Base-by-base conservation (phyloP, 2,329 filamentous ascomycete species). In the Grosmannia clavigera region DNA sequence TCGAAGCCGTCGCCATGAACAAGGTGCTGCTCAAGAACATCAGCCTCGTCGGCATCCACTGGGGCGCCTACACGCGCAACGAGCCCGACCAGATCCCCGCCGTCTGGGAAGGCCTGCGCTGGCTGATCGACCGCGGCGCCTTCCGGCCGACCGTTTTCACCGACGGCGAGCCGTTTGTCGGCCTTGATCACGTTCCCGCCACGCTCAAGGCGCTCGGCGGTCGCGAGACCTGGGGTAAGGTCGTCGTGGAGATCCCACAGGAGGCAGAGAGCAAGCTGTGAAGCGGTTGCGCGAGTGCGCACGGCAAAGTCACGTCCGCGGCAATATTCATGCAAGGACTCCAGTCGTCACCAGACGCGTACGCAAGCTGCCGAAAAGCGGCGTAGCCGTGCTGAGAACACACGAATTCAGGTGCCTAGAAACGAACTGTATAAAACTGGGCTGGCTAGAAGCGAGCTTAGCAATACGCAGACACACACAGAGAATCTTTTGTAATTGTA, bases 21-120 rank as follows among this genome's bases (percentile, higher is more conserved):
- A 86, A 92, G 72, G 90, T 96, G 31, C 74, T 96, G 63, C 75
- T 97, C 66, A 97, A 96, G 81, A 96, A 96, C 71, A 92, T 96
- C 64, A 87, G 84, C 64, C 77, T 97, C 14, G 88, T 96, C 1
- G 92, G 92, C 1, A 76, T 96, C 68, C 89, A 95, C 74, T 97
- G 92, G 92, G 92, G 92, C 14, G 84, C 86, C 61, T 96, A 96
- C 74, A 76, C 85, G 1, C 78, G 78, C 53, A 82, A 87, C 65
- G 88, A 96, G 75, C 82, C 78, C 27, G 82, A 86, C 68, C 85
- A 79, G 54, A 82, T 94, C 5, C 77, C 79, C 9, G 72, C 75
- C 27, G 91, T 96, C 0, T 97, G 92, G 92, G 75, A 86, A 57
- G 91, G 88, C 0, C 83, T 97, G 64, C 88, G 89, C 69, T 78